Base-by-base conservation (phyloP, 176 grass and related monocot species). In the Aegilops umbellulata region DNA sequence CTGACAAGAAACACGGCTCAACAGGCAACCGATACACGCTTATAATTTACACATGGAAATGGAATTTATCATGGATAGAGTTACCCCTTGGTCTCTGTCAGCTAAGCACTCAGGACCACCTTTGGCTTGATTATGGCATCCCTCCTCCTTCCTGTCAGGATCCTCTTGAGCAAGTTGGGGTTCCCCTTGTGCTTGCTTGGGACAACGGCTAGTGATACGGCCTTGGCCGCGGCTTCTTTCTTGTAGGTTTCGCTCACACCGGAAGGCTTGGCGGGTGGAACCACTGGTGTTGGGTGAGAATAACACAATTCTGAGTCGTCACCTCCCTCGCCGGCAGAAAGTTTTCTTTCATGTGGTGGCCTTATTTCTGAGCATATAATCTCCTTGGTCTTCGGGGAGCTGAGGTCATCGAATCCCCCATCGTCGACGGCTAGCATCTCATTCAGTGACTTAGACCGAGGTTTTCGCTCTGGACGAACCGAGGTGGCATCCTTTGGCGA, bases 101-200 rank as follows among this genome's bases (percentile, higher is more conserved):
- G 63, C 80, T 92, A 87, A 76, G 90, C 78, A 74, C 32, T 83
- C 19, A 81, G 42, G n/a, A 80, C 81, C 38, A 80, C 72, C 31
- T 87, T 74, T 6, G 86, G 74, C 51, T 92, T 95, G 19, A 78
- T 65, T 69, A 77, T 87, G 70, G 71, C 83, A 22, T 93, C 87
- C 85, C 84, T 93, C 65, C 87, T 93, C 68, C 87, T 95, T 44
- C 86, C 88, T 82, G 87, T 84, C 22, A 95, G 83, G 38, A 98
- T 90, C 80, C 89, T 89, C 78, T 85, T 88, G 24, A 98, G 89
- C 83, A 98, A 79, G 87, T 83, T 90, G 12, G 31, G 74, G 62
- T 84, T 92, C 30, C 86, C 91, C 69, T 85, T 89, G 46, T 93
- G 85, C 81, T 84, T 89, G 10, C 87, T 87, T 5, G 93, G 83